Base-by-base conservation (phyloP, 2,329 filamentous ascomycete genomes). In the Whalleya microplaca region DNA sequence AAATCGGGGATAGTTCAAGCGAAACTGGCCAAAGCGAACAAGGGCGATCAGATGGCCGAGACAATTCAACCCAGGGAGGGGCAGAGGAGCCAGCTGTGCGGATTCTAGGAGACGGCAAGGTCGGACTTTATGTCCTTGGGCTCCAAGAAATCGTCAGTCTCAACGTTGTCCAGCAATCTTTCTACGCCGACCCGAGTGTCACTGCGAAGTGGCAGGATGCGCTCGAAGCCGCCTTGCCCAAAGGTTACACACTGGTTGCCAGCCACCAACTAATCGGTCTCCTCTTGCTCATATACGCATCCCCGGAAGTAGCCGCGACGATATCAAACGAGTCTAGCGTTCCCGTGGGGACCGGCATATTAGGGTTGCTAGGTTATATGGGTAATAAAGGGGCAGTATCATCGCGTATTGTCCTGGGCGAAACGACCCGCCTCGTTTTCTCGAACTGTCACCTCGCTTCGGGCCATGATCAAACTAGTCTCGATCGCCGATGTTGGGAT, bases 301-400 rank as follows among this genome's bases (percentile, higher is more conserved):
- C 93, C 0, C 87, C 92, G 0, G 83, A 86, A 8, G 80, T 98
- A 41, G 84, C 85, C 1, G 81, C 87, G 0, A 89, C 88, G 2
- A 84, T 98, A 66, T 90, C 86, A 59, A 90, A 91, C 47, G 85
- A 96, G 64, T 96, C 91, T 73, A 92, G 89, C 1, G 87, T 87
- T 3, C 89, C 85, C 55, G 88, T 98, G 7, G 94, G 93, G 0
- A 99, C 95, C 0, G 95, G 96, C 0, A 74, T 98, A 47, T 85
- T 96, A 75, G 93, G 95, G 0, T 74, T 98, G 43, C 84, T 96
- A 74, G 94, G 94, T 0, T 96, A 96, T 69, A 88, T 97, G 78
- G 95, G 95, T 9, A 99, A 99, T 73, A 99, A 99, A 72, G 95
- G 95, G 1, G 94, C 91, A 3, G 89, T 96, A 0, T 85, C 88